Base-by-base conservation (phyloP, 164 flowering plant species). In the Kalanchoe fedtschenkoi region DNA sequence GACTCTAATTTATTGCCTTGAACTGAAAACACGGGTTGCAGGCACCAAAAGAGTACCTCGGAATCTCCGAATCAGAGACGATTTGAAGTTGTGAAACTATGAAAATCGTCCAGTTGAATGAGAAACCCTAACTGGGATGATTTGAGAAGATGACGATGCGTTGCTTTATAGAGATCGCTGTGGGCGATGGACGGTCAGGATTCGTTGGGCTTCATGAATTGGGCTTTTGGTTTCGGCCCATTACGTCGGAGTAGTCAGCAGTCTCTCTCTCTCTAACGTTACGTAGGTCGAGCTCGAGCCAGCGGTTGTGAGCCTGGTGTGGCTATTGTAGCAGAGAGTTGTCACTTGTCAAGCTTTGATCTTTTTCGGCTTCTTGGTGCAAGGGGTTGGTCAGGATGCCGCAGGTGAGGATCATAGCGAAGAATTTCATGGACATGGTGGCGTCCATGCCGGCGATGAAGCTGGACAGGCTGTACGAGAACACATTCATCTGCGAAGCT, bases 381-480 rank as follows among this genome's bases (percentile, higher is more conserved):
- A 22, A 46, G 54, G 28, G 54, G 29, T 47, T 47, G 13, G 55
- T 24, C 55, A 72, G 11, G 62, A 92, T 92, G 98, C 98, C 98
- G 69, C 84, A 89, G 69, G 96, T 92, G 60, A 89, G 63, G 77
- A 92, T 89, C 38, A 80, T 89, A 15, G 96, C 96, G 21, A 92
- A 78, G 77, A 92, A 88, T 73, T 92, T 92, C 76, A 92, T 89
- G 96, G 98, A 89, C 78, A 89, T 89, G 98, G 97, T 92, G 62
- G 96, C 95, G 0, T 79, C 96, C 14, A 69, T 93, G 69, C 91
- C 96, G 21, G 84, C 89, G 24, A 43, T 83, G 68, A 90, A 93
- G 72, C 95, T 90, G 34, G 96, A 90, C 74, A 76, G 63, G 67
- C 87, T 93, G 58, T 93, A 86, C 66, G 80, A 83, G 3, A 90